These are phyloP conservation scores for Omphalotus olearius DNA, from an alignment of 1,284 basidiomycete genomes.

Conservation along the genomic window DNA sequence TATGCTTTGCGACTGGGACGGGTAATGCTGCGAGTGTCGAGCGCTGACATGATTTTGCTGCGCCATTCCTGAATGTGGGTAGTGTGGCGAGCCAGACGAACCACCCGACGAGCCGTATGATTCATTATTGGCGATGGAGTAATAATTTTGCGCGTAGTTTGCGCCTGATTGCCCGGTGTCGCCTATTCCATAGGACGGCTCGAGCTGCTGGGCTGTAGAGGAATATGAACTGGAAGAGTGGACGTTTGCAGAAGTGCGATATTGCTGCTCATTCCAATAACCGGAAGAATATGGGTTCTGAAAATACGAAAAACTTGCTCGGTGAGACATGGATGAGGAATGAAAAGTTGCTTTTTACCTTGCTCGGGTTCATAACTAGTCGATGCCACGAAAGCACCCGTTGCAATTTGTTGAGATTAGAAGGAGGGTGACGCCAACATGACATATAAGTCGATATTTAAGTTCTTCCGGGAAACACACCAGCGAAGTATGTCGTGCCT, in stretches of 20 bases:
- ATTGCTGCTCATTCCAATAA: conserved; percentile 13
- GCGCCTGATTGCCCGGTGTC: conserved; percentile 1
- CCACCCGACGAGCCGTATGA: conserved; percentile 5
- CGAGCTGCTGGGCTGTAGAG: conserved; percentile 2
- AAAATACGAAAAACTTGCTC: not conserved
- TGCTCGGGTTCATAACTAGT: conserved; percentile 16
- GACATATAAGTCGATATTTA: conserved; percentile 12
- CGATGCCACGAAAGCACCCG: too few species aligned
- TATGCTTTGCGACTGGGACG: conserved; percentile 2
- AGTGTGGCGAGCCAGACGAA: conserved; percentile 6
- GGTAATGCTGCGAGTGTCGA: conserved; percentile 8
- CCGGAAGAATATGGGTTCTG: conserved; percentile 13
- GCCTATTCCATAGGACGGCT: not conserved
- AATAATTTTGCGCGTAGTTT: not conserved
- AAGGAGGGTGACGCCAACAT: conserved; percentile 2
- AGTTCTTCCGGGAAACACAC: conserved; percentile 8
- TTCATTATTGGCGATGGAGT: conserved; percentile 4
- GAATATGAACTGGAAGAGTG: conserved; percentile 11
- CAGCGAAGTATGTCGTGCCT: conserved; percentile 10
- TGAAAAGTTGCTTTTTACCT: conserved; percentile 8
- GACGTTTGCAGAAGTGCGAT: conserved; percentile 5
- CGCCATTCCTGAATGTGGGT: not conserved
- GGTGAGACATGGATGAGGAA: not conserved
- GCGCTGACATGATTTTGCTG: not conserved
- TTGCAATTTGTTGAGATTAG: not conserved